These are phyloP conservation scores for Letharia columbiana DNA, from an alignment of 495 filamentous ascomycete genomes.

Conservation along the genomic window DNA sequence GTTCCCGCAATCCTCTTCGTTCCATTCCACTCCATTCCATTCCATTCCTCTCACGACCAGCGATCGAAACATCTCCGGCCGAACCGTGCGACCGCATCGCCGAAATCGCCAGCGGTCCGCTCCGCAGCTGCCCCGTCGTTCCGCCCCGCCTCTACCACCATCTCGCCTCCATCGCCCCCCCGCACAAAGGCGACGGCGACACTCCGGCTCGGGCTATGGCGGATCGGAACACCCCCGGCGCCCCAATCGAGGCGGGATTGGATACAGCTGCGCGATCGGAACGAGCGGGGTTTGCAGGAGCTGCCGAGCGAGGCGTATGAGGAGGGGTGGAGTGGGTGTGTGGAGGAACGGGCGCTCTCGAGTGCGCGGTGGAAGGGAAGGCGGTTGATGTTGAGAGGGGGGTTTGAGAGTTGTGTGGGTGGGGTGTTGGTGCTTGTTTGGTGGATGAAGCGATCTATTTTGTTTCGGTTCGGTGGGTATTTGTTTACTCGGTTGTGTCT, in stretches of 20 bases:
- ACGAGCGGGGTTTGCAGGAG: neutral
- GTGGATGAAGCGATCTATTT: no score
- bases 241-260: neutral
- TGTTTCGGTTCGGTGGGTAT: no score
- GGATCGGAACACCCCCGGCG: neutral
- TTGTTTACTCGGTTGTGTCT: no score
- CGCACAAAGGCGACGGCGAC: neutral
- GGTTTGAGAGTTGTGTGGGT: neutral
- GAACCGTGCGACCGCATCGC: neutral
- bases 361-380: neutral
- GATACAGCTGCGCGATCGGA: neutral
- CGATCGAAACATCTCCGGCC: no score
- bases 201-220: neutral
- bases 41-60: neutral
- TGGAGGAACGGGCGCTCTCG: neutral
- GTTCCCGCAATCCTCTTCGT: neutral
- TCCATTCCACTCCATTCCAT: no score
- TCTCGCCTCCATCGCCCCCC: slow-evolving; percentile 1
- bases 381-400: neutral
- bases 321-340: neutral
- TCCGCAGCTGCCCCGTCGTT: slow-evolving; percentile 19
- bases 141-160: slow-evolving; percentile 14
- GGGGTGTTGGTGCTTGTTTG: neutral
- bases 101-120: slow-evolving; percentile 15
- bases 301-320: neutral